Evolutionary conservation across 1,284 basidiomycete species (phyloP).

Genomic region (Boletus semigastroideus): DNA sequence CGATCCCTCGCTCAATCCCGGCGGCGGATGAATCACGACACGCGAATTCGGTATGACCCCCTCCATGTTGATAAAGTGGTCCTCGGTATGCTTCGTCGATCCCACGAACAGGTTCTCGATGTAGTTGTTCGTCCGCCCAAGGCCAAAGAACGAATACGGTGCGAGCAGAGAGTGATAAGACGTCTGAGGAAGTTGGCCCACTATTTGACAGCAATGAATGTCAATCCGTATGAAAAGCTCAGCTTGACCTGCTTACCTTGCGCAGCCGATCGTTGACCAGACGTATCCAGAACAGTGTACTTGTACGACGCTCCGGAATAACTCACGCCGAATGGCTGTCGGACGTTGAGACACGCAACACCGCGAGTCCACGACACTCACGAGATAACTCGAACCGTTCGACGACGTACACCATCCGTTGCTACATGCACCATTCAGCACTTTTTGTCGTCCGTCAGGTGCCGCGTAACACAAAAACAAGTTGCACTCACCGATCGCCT

Average conservation of each 20-base stretch:
- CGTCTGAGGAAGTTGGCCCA: conserved; percentile 91
- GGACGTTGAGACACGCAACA: conserved; percentile 8
- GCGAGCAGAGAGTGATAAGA: conserved; percentile 87
- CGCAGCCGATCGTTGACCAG: conserved; percentile 87
- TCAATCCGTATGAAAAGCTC: conserved; percentile 2
- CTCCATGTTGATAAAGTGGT: conserved; percentile 89
- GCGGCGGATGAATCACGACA: conserved; percentile 88
- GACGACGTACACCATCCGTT: conserved; percentile 70
- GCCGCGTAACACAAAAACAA: not conserved
- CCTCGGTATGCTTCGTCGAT: conserved; percentile 68
- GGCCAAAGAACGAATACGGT: conserved; percentile 94
- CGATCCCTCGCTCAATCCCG: conserved; percentile 42
- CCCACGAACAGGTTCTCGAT: conserved; percentile 96
- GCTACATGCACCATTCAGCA: conserved; percentile 91
- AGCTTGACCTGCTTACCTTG: conserved; percentile 55
- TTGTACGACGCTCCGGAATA: conserved; percentile 96
- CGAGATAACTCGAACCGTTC: conserved; percentile 71
- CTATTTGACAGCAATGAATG: conserved; percentile 45
- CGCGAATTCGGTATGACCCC: conserved; percentile 98
- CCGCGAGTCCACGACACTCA: conserved; percentile 38
- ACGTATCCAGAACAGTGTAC: conserved; percentile 94
- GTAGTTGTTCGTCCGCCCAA: conserved; percentile 99
- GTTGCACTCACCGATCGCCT: conserved; percentile 73
- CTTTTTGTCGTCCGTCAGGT: conserved; percentile 41
- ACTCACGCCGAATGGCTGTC: conserved; percentile 88